phyloP scores from a whole-genome alignment of 345 rosid genomes.

The Stellera chamaejasme region DNA sequence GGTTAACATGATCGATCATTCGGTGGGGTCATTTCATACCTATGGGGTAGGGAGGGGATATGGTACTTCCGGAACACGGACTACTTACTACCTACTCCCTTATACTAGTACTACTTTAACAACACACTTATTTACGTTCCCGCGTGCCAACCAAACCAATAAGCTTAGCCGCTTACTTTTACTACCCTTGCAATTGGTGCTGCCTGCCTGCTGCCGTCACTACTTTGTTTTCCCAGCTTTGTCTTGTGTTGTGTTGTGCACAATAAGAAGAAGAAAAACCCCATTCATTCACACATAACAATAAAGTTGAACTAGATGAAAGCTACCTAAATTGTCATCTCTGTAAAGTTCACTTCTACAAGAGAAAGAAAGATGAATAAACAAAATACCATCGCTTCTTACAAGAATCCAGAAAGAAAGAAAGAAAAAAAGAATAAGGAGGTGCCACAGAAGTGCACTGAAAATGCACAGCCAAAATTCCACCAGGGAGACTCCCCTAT shows the following conservation, averaged over 20 bases:
- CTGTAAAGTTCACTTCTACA: neutral
- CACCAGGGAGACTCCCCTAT: slow-evolving; percentile 24
- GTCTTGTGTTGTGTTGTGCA: no score
- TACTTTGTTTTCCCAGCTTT: neutral
- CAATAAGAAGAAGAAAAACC: no score
- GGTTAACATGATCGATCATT: no score
- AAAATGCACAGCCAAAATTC: slow-evolving; percentile 30
- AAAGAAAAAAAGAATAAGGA: neutral
- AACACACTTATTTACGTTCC: no score
- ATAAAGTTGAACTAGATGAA: neutral
- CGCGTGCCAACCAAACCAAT: no score
- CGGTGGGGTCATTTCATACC: no score
- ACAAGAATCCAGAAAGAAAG: neutral
- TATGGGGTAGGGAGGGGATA: no score
- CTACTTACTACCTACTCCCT: no score
- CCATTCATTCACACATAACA: neutral
- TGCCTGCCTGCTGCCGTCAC: neutral
- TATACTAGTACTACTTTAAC: no score
- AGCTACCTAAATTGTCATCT: neutral
- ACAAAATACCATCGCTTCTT: slow-evolving; percentile 24
- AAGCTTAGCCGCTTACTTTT: no score
- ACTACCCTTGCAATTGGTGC: neutral
- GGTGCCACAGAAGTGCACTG: slow-evolving; percentile 4
- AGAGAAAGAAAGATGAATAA: slow-evolving; percentile 36
- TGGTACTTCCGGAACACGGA: no score